Conservation (phyloP, 2,329 filamentous ascomycete genomes). For the Fusarium irregulare region DNA sequence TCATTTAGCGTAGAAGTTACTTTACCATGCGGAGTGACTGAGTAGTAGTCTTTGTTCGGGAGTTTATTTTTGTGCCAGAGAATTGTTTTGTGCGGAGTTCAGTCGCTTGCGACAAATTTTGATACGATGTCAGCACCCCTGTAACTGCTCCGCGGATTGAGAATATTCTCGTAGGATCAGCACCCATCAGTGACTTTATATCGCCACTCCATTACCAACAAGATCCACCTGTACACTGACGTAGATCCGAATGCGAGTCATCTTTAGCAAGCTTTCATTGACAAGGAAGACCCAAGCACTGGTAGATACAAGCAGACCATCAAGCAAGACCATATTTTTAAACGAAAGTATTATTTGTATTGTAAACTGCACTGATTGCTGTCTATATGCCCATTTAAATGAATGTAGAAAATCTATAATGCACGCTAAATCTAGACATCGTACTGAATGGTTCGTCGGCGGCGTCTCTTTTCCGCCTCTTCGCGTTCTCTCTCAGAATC, state of each 20-base stretch:
- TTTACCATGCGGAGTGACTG: too few relatives aligned
- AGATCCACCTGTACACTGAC: not conserved
- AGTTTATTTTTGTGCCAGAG: accelerated
- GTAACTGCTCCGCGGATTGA: not conserved
- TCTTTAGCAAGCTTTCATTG: not conserved
- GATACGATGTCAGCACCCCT: not conserved
- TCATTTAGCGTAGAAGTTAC: not conserved
- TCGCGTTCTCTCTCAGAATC: conserved; percentile 10
- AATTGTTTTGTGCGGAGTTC: not conserved
- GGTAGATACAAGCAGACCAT: too few relatives aligned
- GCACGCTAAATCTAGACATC: conserved; percentile 9
- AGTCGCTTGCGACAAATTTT: too few relatives aligned
- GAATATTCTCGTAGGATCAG: not conserved
- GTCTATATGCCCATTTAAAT: not conserved
- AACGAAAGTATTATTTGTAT: not conserved
- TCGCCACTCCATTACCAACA: not conserved
- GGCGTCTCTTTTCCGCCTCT: conserved; percentile 18
- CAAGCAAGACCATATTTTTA: not conserved
- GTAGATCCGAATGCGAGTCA: not conserved
- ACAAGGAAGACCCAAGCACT: not conserved
- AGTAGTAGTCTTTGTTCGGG: too few relatives aligned
- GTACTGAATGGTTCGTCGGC: conserved; percentile 16
- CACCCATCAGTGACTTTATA: not conserved
- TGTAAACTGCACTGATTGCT: not conserved
- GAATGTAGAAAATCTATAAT: not conserved